Evolutionary conservation across 352 stramenopile species (phyloP), one percentile per base, ranked within the genome.

Genomic region (Phytophthora boehmeriae): DNA sequence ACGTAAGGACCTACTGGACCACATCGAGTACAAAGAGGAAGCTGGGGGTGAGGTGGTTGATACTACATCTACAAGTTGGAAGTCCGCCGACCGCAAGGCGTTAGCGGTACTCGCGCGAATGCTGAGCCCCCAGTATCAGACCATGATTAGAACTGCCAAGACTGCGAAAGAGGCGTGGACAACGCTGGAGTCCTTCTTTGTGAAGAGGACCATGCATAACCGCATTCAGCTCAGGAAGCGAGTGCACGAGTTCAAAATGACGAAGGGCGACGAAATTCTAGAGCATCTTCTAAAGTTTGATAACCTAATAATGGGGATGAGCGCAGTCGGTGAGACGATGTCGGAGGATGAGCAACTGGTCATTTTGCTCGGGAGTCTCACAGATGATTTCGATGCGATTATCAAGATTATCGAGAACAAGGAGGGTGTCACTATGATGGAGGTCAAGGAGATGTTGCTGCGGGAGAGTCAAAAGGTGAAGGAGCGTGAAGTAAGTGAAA

Each of bases 261-360:
- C 13, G 11, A 20, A 5, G 45, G 57, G 57, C 5, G 35, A 20
- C 27, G 50, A 50, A 19, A 35, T 59, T 4, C 69, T 73, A 32
- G 32, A 69, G 11, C 53, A 69, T 28, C 14, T 73, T 4, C 41
- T 73, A 16, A n/a, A 14, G 13, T 63, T 73, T 13, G 45, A 73
- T 8, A 53, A 73, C 20, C 45, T 73, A 25, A 69, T 59, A 17
- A 30, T 68, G 16, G 13, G 42, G 1, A 14, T 73, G 0, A 52
- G 10, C 4, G 59, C 52, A 13, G 64, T 59, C 3, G 52, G 56
- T 45, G 58, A 73, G 8, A 22, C 36, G 5, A 0, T 61, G 0
- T n/a, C 23, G 9, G 54, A 73, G 2, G 64, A 65, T 14, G 64
- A 68, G 57, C 20, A 47, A 5, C 49, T 71, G 13, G 50, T 51